These are phyloP conservation scores for Scutellaria baicalensis DNA, from an alignment of 257 asterid genomes.

Conservation along the genomic window DNA sequence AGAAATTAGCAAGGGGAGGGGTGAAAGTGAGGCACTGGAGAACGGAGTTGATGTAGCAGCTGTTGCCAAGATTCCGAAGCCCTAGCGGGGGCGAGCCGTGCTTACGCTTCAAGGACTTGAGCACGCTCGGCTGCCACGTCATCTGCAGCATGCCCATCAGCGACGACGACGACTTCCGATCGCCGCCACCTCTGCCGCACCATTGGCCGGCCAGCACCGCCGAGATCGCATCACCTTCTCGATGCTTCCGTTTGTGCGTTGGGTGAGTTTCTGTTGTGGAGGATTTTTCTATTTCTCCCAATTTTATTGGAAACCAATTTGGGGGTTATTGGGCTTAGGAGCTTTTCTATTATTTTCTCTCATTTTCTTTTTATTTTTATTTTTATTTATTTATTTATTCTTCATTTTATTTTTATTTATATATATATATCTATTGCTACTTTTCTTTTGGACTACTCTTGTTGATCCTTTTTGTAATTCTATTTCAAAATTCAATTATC, in stretches of 20 bases:
- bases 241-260: constrained; percentile 5
- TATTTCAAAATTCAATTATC: too few species aligned
- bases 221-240: constrained; percentile 51
- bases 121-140: constrained; percentile 94
- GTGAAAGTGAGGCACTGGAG: constrained; percentile 98
- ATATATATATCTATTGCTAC: background rate
- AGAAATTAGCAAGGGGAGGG: constrained; percentile 90
- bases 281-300: background rate
- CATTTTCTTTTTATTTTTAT: background rate
- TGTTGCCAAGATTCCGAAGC: constrained; percentile 88
- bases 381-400: background rate
- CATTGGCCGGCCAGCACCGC: constrained; percentile 50
- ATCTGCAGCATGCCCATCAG: constrained; percentile 87
- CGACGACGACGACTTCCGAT: constrained; percentile 42
- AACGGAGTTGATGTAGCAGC: constrained; percentile 95
- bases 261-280: constrained; percentile 8
- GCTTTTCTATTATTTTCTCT: constrained; percentile 19
- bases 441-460: background rate
- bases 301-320: constrained; percentile 1
- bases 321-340: constrained; percentile 26
- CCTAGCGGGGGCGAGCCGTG: constrained; percentile 85
- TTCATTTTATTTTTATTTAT: background rate
- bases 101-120: constrained; percentile 63
- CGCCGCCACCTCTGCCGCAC: constrained; percentile 42
- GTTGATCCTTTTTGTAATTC: background rate